These are phyloP conservation scores for Ceratobasidium theobromae DNA, from an alignment of 1,284 basidiomycete genomes.

Conservation along the genomic window DNA sequence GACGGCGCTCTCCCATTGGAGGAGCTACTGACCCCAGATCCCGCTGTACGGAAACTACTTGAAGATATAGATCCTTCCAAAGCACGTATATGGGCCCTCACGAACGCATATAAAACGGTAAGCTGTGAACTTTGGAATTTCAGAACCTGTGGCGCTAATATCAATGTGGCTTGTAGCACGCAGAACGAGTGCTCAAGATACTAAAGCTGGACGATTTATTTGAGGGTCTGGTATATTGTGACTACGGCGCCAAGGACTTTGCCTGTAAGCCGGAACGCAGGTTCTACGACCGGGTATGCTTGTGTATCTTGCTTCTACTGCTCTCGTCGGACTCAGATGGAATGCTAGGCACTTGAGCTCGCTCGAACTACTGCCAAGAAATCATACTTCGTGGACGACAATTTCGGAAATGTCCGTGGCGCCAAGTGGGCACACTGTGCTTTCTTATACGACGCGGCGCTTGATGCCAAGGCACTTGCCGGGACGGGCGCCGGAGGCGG, in stretches of 20 bases:
- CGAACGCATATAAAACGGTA: constrained; percentile 77
- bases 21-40: constrained; percentile 70
- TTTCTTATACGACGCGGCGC: constrained; percentile 33
- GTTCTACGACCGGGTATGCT: constrained; percentile 61
- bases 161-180: constrained; percentile 57
- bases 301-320: neutral
- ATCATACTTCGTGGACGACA: constrained; percentile 78
- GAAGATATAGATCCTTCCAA: constrained; percentile 78
- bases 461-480: constrained; percentile 10
- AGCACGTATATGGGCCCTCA: constrained; percentile 77
- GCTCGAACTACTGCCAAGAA: constrained; percentile 61
- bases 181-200: constrained; percentile 74
- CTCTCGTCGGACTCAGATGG: neutral
- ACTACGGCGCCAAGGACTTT: constrained; percentile 71
- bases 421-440: constrained; percentile 57
- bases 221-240: constrained; percentile 80
- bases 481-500: constrained; percentile 47
- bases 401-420: constrained; percentile 53
- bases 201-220: constrained; percentile 72
- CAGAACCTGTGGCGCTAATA: constrained; percentile 8
- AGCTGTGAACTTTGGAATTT: constrained; percentile 38
- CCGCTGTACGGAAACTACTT: constrained; percentile 64
- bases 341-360: constrained; percentile 58
- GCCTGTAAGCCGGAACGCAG: constrained; percentile 80
- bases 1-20: constrained; percentile 84